Base-by-base conservation (phyloP, 2,329 filamentous ascomycete species). In the Nannizziopsis arthrosporioides region DNA sequence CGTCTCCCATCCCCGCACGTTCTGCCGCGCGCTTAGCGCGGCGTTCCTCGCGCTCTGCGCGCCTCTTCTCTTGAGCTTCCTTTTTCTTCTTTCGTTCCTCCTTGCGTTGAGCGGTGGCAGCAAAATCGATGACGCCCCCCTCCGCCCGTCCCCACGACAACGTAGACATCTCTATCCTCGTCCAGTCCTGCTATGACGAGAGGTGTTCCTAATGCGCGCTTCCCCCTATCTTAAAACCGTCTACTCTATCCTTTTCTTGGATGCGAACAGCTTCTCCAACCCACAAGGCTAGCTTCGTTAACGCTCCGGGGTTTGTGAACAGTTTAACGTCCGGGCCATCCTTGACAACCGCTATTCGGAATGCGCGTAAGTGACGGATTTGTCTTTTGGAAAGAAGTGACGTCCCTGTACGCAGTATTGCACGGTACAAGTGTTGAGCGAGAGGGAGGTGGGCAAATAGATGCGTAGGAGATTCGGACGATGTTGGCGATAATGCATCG, bases 231-330 rank as follows among this genome's bases (percentile, higher is more conserved):
- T 67, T 69, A 10, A 83, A 74, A 1, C 80, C 80, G 19, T 84
- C 82, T 27, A 85, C 85, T 18, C 82, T 83, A 53, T 92, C 86
- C 44, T 81, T 80, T 64, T 96, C 92, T 59, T 94, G 84, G 55
- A 95, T 89, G 1, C 83, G 78, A 39, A 96, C 81, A 0, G 92
- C 92, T 67, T 96, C 90, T 40, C 84, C 86, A 37, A 98, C 78
- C 92, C 92, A 98, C 2, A 94, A 74, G 0, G 90, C 89, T 11
- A 98, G 76, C 65, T 96, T 95, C 1, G 89, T 94, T 18, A 98
- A 71, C 1, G 92, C 92, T 5, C 89, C 86, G 0, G 92, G 89
- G 60, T 96, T 90, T 0, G 83, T 88, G 67, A 98, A 98, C 9
- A 96, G 75, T n/a, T 77, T 70, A 0, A 94, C 84, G 57, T 96